phyloP scores from a whole-genome alignment of 306 rosid genomes.

The Quercus ilex region DNA sequence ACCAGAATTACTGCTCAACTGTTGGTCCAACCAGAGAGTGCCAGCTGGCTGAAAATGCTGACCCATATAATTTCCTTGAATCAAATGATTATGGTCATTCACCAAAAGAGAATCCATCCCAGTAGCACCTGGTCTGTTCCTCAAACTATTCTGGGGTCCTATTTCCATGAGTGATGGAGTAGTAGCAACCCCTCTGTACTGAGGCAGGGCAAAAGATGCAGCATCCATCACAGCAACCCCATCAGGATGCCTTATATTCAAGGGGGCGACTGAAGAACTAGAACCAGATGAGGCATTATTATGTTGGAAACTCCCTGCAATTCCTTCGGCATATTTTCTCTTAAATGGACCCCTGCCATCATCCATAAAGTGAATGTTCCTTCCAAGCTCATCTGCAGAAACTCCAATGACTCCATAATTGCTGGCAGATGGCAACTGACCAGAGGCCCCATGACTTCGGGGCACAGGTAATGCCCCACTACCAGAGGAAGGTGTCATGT shows the following conservation, averaged over 20 bases:
- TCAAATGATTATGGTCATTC: constrained; percentile 62
- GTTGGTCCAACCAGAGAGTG: constrained; percentile 77
- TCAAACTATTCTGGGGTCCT: constrained; percentile 48
- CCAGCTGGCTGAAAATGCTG: constrained; percentile 74
- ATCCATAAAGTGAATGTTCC: constrained; percentile 55
- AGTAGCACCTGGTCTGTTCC: constrained; percentile 50
- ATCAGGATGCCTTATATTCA: constrained; percentile 55
- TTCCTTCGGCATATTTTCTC: constrained; percentile 68
- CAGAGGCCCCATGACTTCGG: constrained; percentile 49
- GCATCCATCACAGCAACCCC: constrained; percentile 63
- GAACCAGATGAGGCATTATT: constrained; percentile 53
- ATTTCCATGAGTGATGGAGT: constrained; percentile 55
- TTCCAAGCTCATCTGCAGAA: constrained; percentile 59
- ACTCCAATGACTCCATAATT: constrained; percentile 46
- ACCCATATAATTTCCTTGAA: constrained; percentile 65
- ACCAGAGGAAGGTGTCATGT: constrained; percentile 64
- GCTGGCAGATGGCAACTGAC: constrained; percentile 61
- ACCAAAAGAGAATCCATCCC: constrained; percentile 46
- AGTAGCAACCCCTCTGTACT: constrained; percentile 30
- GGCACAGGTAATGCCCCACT: constrained; percentile 59
- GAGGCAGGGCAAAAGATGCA: constrained; percentile 49
- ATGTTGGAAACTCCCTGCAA: constrained; percentile 57
- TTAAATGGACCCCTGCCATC: constrained; percentile 78
- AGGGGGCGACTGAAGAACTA: constrained; percentile 57
- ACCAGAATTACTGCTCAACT: constrained; percentile 42